A percentile compares a stretch with the other conserved stretches of the same genome.
These are phyloP conservation scores for Myxozyma udenii DNA, from an alignment of 805 yeast species.

Conservation along the genomic window DNA sequence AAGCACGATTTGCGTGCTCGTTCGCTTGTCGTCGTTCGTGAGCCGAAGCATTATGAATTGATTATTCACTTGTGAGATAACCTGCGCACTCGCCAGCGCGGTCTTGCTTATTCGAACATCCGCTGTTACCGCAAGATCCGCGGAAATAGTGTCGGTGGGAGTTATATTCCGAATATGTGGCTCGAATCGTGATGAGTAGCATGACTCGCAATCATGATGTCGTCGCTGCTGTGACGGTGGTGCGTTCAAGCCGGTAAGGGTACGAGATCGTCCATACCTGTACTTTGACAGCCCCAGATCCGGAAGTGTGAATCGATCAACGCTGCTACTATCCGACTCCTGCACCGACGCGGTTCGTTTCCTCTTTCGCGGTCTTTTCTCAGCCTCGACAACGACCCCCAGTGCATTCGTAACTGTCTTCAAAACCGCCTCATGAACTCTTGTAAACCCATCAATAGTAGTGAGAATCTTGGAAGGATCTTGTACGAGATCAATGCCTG, in stretches of 20 bases:
- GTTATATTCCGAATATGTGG: too few relatives aligned
- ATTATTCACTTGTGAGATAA: conserved; percentile 51
- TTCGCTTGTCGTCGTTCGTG: background rate
- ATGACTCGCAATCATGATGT: too few relatives aligned
- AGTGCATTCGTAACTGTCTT: too few relatives aligned
- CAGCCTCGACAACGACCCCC: too few relatives aligned
- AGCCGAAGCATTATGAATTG: conserved; percentile 57
- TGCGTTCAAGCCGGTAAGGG: too few relatives aligned
- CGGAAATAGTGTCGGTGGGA: background rate
- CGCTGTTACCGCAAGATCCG: background rate
- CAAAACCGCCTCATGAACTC: too few relatives aligned
- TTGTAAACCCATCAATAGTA: conserved; percentile 17
- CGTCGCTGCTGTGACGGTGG: too few relatives aligned
- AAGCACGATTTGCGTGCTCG: conserved; percentile 39
- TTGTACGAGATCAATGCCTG: conserved; percentile 25
- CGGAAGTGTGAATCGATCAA: too few relatives aligned
- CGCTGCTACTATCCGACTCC: too few relatives aligned
- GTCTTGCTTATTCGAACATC: background rate
- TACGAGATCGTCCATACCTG: conserved; percentile 1
- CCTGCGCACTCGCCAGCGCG: conserved; percentile 10
- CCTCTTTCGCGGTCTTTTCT: conserved; percentile 8
- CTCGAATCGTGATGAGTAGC: too few relatives aligned
- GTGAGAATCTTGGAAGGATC: conserved; percentile 23
- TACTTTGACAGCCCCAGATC: conserved; percentile 6
- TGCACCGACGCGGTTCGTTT: background rate